Evolutionary conservation across 140 eudicot species (phyloP), one percentile per base, ranked within the genome.

Genomic region (Oenanthe javanica): DNA sequence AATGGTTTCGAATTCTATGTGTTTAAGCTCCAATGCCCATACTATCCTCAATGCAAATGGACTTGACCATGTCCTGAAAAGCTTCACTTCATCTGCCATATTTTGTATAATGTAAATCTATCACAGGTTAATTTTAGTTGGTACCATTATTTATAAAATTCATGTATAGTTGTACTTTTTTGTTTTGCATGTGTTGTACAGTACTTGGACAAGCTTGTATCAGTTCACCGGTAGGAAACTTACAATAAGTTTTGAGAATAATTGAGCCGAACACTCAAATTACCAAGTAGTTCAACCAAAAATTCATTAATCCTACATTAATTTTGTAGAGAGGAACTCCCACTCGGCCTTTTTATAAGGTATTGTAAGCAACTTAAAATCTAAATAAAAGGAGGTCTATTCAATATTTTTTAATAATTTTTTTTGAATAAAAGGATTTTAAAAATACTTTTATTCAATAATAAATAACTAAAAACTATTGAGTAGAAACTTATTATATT

Each of bases 1-100:
- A 25, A 91, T 72, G 55, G 89, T 89, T 52, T 91, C 89, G 57
- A 80, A 89, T 78, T 89, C 91, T 21, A 89, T 40, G 46, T 86
- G 91, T 83, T 91, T 91, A 36, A 89, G 87, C 81, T 87, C 79
- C 48, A 91, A 87, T 77, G 93, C 96, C 86, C 88, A 90, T 40
- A 86, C 89, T 4, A 87, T 81, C 83, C 93, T 84, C 48, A 84
- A 78, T 78, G 86, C 88, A 84, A 72, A 86, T 79, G 88, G 93
- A 71, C 96, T 89, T 79, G 96, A 84, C 93, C 93, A 89, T 80
- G 87, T 82, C 49, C 90, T 81, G 72, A 85, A 84, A 66, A 91
- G 90, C 93, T 89, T 91, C 86, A 91, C 82, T 48, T 87, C 93
- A 71, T 84, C 89, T 73, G 87, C 87, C 89, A 87, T 82, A 5